Base-by-base conservation (phyloP, 2,329 filamentous ascomycete species). In the Penicillium sp. region DNA sequence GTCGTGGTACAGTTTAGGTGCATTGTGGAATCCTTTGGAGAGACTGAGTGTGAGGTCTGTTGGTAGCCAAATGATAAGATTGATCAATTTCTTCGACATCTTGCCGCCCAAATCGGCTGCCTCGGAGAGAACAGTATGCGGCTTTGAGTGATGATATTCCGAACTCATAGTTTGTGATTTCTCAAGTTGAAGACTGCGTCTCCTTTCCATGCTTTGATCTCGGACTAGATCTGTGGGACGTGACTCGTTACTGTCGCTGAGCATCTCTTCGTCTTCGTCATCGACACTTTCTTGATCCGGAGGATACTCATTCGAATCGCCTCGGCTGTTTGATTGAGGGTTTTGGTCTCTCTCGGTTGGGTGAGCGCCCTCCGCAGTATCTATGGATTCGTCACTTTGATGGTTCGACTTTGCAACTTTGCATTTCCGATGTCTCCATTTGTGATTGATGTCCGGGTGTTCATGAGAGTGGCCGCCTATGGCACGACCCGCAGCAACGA, bases 21-120 rank as follows among this genome's bases (percentile, higher is more conserved):
- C 89, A 70, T 97, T 97, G 72, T 94, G 89, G 72, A 97, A 96
- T 0, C 93, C 93, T 73, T 90, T 90, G 0, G 93, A 90, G 28
- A 96, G 78, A 0, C 90, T 91, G 42, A 97, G 79, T 43, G 91
- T 91, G 62, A 97, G 89, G 72, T 96, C 92, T 83, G 96, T 89
- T 0, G 93, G 93, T 4, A 89, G 89, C 70, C 91, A 93, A 62
- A 94, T 82, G 6, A 92, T 86, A 4, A 90, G 87, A 8, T 84
- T 85, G 8, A 94, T 85, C 55, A 95, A 89, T 19, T 87, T 86
- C 28, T 85, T 84, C 40, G 93, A 84, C 10, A 89, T 65, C 33
- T 46, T 57, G 22, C 61, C 55, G 1, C 68, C 58, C 4, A 68
- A 60, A 37, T 13, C 59, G 6, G 52, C 52, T 5, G 59, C 62